phyloP scores from a whole-genome alignment of 1,139 yeast genomes.

The Debaryomyces fabryi region DNA sequence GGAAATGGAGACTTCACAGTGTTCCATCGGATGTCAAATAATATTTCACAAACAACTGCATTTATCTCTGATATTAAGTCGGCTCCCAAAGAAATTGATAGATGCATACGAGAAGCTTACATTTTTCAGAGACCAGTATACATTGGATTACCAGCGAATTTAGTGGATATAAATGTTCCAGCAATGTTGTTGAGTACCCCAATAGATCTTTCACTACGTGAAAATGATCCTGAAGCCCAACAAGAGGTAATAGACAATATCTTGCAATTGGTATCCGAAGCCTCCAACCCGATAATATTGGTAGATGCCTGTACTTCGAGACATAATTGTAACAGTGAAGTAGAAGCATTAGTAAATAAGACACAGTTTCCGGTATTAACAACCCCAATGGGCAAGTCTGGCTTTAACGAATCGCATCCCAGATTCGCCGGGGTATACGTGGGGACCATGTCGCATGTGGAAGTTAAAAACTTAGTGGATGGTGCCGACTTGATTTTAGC shows the following conservation, averaged over 20 bases:
- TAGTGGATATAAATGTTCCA: conserved; percentile 67
- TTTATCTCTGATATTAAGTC: conserved; percentile 60
- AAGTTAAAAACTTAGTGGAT: conserved; percentile 76
- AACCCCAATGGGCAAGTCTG: conserved; percentile 91
- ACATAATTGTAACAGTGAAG: conserved; percentile 68
- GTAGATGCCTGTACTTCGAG: conserved; percentile 89
- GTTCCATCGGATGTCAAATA: conserved; percentile 55
- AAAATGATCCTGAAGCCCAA: conserved; percentile 62
- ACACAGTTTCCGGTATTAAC: conserved; percentile 84
- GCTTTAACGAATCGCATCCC: conserved; percentile 68
- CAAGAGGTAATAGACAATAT: conserved; percentile 67
- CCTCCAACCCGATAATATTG: conserved; percentile 71
- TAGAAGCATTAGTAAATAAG: conserved; percentile 59
- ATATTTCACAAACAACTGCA: conserved; percentile 67
- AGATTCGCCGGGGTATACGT: conserved; percentile 87
- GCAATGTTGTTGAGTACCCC: conserved; percentile 59
- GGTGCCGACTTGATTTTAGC: conserved; percentile 74
- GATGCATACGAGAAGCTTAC: conserved; percentile 73
- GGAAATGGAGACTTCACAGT: conserved; percentile 51
- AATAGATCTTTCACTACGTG: conserved; percentile 51
- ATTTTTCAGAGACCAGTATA: conserved; percentile 80
- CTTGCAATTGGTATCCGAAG: conserved; percentile 51
- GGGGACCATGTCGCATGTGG: conserved; percentile 77
- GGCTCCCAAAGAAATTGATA: conserved; percentile 72
- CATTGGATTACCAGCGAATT: conserved; percentile 80